Percentiles rank a stretch among this genome's conserved stretches.
phyloP scores from a whole-genome alignment of 352 stramenopile species.

The Globisporangium nodosum region DNA sequence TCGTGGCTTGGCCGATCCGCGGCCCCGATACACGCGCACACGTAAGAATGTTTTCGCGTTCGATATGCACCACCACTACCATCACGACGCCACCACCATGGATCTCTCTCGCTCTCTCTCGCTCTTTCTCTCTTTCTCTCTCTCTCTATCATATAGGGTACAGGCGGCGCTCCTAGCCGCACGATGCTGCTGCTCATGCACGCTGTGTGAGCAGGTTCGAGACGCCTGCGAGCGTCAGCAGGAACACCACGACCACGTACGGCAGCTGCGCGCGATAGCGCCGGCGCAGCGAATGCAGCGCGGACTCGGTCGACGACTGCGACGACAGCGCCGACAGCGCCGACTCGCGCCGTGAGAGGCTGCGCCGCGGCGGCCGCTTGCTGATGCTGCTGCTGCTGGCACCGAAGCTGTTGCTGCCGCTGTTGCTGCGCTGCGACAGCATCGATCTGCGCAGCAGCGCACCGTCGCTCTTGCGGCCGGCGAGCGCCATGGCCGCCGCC shows the following conservation, averaged over 20 bases:
- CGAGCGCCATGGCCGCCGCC: constrained; percentile 1
- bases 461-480: constrained; percentile 13
- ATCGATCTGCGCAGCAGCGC: constrained; percentile 13
- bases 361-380: neutral
- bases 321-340: neutral
- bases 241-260: constrained; percentile 25
- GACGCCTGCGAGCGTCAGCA: constrained; percentile 24
- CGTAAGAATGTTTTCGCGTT: neutral
- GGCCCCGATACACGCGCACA: neutral
- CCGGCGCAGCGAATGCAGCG: constrained; percentile 11
- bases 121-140: neutral
- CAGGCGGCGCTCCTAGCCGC: neutral
- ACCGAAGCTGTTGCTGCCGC: neutral
- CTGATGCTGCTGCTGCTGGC: neutral
- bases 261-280: constrained; percentile 24
- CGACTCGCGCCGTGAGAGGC: neutral
- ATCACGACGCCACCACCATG: neutral
- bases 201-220: constrained; percentile 16
- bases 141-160: neutral
- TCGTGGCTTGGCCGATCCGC: neutral
- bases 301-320: neutral
- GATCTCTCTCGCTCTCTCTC: neutral
- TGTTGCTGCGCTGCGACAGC: constrained; percentile 1
- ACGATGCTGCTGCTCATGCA: neutral
- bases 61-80: neutral